phyloP scores from a whole-genome alignment of 768 basidiomycete genomes.

The Ephemerocybe angulata region DNA sequence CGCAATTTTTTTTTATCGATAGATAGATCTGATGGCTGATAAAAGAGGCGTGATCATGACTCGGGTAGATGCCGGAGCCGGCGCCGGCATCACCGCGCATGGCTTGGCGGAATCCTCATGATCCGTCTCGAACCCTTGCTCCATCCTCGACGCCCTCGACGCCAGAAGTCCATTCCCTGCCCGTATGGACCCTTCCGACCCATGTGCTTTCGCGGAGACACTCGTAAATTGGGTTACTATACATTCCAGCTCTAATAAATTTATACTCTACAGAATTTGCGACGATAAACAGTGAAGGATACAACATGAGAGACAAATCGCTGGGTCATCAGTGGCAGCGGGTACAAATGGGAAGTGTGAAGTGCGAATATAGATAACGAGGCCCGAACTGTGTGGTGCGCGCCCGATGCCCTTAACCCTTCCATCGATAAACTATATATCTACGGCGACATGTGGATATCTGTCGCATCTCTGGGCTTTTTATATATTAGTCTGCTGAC shows the following conservation, averaged over 20 bases:
- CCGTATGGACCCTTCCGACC: neutral
- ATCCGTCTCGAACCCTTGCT: neutral
- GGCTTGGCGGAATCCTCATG: neutral
- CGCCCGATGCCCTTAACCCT: slow-evolving; percentile 4
- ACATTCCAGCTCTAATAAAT: slow-evolving; percentile 3
- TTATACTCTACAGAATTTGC: slow-evolving; percentile 14
- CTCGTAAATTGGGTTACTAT: neutral
- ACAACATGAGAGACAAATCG: slow-evolving; percentile 7
- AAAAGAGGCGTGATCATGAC: slow-evolving; percentile 47
- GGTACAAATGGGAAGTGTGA: slow-evolving; percentile 4
- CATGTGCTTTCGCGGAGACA: neutral
- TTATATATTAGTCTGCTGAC: neutral
- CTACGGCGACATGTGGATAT: slow-evolving; percentile 7
- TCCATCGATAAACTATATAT: slow-evolving; percentile 15
- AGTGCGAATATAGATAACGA: slow-evolving; percentile 8
- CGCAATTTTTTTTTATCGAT: slow-evolving; percentile 64
- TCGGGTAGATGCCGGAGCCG: slow-evolving; percentile 24
- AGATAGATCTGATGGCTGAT: slow-evolving; percentile 51
- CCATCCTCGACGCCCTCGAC: neutral
- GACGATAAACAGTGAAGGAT: neutral
- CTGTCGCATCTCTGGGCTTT: slow-evolving; percentile 2
- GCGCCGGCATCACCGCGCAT: slow-evolving; percentile 6
- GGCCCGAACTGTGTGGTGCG: neutral
- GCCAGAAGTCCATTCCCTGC: neutral
- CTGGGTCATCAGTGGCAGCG: slow-evolving; percentile 9